These are phyloP conservation scores for Bipolaris victoriae DNA, from an alignment of 2,329 filamentous ascomycete species.

Conservation along the genomic window DNA sequence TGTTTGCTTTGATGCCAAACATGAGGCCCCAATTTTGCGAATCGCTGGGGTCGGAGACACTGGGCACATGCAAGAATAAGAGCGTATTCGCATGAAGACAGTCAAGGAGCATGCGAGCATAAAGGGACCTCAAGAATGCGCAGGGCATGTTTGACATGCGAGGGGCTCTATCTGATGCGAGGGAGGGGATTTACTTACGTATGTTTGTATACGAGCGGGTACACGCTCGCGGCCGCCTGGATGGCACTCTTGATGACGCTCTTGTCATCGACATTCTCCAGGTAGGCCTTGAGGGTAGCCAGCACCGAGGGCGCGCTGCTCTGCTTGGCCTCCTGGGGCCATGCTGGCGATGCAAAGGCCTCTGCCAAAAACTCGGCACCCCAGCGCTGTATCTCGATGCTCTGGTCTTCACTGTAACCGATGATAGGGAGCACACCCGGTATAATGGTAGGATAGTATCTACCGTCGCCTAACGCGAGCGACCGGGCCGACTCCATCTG, in stretches of 20 bases:
- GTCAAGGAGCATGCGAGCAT: constrained; percentile 22
- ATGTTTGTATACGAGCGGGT: constrained; percentile 88
- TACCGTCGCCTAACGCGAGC: constrained; percentile 83
- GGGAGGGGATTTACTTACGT: constrained; percentile 71
- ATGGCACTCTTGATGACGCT: constrained; percentile 85
- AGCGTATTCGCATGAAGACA: constrained; percentile 33
- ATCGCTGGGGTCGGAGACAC: constrained; percentile 86
- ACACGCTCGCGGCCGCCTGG: constrained; percentile 89
- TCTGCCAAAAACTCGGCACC: constrained; percentile 95
- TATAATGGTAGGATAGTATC: constrained; percentile 90
- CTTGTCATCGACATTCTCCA: constrained; percentile 69
- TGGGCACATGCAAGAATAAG: constrained; percentile 55
- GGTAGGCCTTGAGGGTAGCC: constrained; percentile 67
- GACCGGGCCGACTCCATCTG: constrained; percentile 91
- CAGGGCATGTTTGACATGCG: constrained; percentile 23
- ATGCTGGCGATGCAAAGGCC: constrained; percentile 89
- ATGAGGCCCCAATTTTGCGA: constrained; percentile 84
- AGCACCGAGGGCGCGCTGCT: constrained; percentile 77
- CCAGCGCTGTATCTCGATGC: constrained; percentile 87
- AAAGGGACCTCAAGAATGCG: constrained; percentile 21
- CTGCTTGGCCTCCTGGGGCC: constrained; percentile 79
- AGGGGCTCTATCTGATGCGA: constrained; percentile 30
- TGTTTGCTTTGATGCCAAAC: constrained; percentile 84
- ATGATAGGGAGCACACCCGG: constrained; percentile 93
- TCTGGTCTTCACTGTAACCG: constrained; percentile 67